Conservation (phyloP, 805 yeast species). For the Kazachstania taianensis region DNA sequence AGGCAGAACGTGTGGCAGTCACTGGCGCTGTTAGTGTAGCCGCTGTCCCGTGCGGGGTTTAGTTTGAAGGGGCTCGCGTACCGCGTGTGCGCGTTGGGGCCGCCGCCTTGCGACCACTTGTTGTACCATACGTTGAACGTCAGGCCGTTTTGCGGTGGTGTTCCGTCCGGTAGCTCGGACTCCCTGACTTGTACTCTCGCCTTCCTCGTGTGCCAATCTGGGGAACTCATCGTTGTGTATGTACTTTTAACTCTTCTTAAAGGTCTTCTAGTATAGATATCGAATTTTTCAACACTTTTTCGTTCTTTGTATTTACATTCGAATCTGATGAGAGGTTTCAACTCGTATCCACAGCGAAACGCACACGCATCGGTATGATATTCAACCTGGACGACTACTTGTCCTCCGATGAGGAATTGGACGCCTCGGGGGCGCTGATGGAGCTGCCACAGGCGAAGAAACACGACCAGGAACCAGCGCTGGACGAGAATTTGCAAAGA, state of each 20-base stretch:
- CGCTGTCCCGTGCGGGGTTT: constrained; percentile 53
- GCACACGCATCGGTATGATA: constrained; percentile 4
- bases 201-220: constrained; percentile 34
- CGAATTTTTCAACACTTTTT: too few relatives aligned
- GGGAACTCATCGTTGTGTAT: too few relatives aligned
- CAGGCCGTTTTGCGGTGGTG: constrained; percentile 73
- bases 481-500: constrained; percentile 12
- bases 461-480: constrained; percentile 1
- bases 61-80: constrained; percentile 51
- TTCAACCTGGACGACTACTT: constrained; percentile 5
- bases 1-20: constrained; percentile 49
- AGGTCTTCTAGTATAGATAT: too few relatives aligned
- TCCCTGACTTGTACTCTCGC: constrained; percentile 74
- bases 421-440: background rate
- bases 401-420: constrained; percentile 1
- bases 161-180: constrained; percentile 39
- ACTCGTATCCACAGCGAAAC: too few relatives aligned
- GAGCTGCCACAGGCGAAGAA: background rate
- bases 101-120: constrained; percentile 60
- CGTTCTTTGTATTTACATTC: too few relatives aligned
- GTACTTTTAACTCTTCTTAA: too few relatives aligned
- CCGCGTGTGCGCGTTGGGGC: constrained; percentile 32
- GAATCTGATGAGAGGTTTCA: too few relatives aligned
- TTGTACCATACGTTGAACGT: constrained; percentile 82
- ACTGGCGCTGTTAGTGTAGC: constrained; percentile 61